Conservation (phyloP, 2,329 filamentous ascomycete genomes). For the Pyricularia sp. region DNA sequence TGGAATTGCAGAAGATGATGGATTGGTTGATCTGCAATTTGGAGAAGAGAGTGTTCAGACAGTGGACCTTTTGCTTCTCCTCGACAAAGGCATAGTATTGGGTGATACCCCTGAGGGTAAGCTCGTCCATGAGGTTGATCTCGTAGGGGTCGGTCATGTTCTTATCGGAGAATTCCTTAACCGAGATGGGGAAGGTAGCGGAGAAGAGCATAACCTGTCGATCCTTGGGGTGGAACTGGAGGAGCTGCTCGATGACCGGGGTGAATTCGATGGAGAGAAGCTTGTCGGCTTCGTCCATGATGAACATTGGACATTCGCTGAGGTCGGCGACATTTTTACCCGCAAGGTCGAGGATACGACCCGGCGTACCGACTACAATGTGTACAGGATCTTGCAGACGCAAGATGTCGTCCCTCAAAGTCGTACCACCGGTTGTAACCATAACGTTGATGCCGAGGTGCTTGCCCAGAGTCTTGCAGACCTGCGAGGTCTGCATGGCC, state of each 20-base stretch:
- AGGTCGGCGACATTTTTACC: constrained; percentile 95
- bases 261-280: constrained; percentile 94
- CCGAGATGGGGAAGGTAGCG: constrained; percentile 91
- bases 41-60: constrained; percentile 95
- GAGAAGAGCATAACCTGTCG: constrained; percentile 99
- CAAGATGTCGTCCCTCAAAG: constrained; percentile 90
- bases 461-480: constrained; percentile 97
- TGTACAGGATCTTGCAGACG: constrained; percentile 89
- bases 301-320: constrained; percentile 91
- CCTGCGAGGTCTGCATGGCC: constrained; percentile 95
- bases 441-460: constrained; percentile 96
- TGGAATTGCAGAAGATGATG: constrained; percentile 99
- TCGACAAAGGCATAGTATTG: constrained; percentile 99
- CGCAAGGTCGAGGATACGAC: constrained; percentile 88
- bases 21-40: constrained; percentile 99
- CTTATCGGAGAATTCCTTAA: constrained; percentile 96
- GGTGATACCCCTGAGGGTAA: constrained; percentile 93
- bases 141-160: constrained; percentile 95
- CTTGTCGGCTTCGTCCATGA: constrained; percentile 99
- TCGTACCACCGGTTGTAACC: constrained; percentile 96
- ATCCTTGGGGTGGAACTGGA: constrained; percentile 92
- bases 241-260: constrained; percentile 87
- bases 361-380: constrained; percentile 93
- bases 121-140: constrained; percentile 99
- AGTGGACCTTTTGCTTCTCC: constrained; percentile 98